Evolutionary conservation across 345 rosid species (phyloP), one percentile per base, ranked within the genome.

Genomic region (Salix koriyanagi): DNA sequence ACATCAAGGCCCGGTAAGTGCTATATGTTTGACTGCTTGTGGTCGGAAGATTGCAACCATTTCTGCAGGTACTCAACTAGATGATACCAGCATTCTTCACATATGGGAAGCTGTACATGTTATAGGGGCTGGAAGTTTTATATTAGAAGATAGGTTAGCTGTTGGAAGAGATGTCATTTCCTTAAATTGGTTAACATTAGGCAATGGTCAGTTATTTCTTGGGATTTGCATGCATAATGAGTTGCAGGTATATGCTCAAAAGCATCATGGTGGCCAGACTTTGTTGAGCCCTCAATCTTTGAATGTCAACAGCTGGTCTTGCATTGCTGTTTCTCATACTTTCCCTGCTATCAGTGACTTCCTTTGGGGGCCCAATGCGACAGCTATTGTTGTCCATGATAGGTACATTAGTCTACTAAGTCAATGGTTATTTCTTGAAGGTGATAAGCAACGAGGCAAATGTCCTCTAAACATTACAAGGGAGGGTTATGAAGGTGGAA

Each of bases 41-140:
- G 98, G 98, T 75, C 87, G 72, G 72, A 91, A 89, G 86, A 86
- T 92, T 77, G 97, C 98, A 41, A 88, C 89, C 13, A 32, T 87
- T 76, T 86, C 87, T 71, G 61, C 79, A 67, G 83, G 84, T 64
- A 81, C 79, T 82, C 77, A 75, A 60, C 73, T 81, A 62, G 79
- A 84, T 70, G 30, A 81, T 72, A 65, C 48, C 48, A 16, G 74
- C 79, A 80, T 80, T 68, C 79, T 94, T 81, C 73, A 75, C 58
- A 81, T 94, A 84, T 94, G 97, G 97, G 89, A 87, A 23, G 80
- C 86, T 67, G 74, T 90, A 67, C 83, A 84, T 74, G 85, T 92
- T 76, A 54, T 80, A 75, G 89, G 87, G 67, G 78, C 82, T 62
- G 97, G 98, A 66, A 82, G 79, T 80, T 88, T 94, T 80, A 67